Evolutionary conservation across 2,329 filamentous ascomycete genomes (phyloP).

Genomic region (Fusarium praegraminearum): DNA sequence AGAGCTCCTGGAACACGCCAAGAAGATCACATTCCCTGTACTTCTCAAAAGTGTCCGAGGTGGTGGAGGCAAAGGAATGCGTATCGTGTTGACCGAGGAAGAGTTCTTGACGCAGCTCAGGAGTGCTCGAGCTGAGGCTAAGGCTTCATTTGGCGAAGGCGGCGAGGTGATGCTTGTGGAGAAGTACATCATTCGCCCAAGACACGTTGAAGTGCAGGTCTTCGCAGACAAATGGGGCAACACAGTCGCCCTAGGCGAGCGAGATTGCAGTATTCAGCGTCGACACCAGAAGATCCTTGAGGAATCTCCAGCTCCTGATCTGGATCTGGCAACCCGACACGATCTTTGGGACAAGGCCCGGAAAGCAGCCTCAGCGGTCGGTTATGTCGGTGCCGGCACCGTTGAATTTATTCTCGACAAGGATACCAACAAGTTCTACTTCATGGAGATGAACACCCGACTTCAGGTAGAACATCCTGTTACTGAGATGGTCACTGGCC

Average conservation of each 20-base stretch:
- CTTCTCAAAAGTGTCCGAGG: conserved; percentile 84
- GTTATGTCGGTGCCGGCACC: conserved; percentile 90
- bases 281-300: conserved; percentile 93
- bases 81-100: conserved; percentile 75
- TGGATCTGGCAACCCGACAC: conserved; percentile 68
- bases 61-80: conserved; percentile 87
- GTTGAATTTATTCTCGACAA: conserved; percentile 93
- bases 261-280: conserved; percentile 89
- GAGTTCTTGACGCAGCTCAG: conserved; percentile 78
- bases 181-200: conserved; percentile 80
- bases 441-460: conserved; percentile 87
- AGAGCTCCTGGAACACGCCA: conserved; percentile 74
- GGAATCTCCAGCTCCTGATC: conserved; percentile 82
- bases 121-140: conserved; percentile 80
- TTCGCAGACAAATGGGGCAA: conserved; percentile 86
- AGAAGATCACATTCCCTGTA: conserved; percentile 75
- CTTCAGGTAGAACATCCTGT: conserved; percentile 98
- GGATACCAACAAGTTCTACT: conserved; percentile 82
- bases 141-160: conserved; percentile 83
- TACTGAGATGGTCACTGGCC: conserved; percentile 76
- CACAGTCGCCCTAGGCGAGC: conserved; percentile 85
- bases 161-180: conserved; percentile 86
- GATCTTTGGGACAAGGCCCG: conserved; percentile 75
- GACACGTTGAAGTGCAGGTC: conserved; percentile 91
- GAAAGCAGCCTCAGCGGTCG: conserved; percentile 77